Evolutionary conservation across 2,329 filamentous ascomycete species (phyloP).

Genomic region (Penicillium sp.): DNA sequence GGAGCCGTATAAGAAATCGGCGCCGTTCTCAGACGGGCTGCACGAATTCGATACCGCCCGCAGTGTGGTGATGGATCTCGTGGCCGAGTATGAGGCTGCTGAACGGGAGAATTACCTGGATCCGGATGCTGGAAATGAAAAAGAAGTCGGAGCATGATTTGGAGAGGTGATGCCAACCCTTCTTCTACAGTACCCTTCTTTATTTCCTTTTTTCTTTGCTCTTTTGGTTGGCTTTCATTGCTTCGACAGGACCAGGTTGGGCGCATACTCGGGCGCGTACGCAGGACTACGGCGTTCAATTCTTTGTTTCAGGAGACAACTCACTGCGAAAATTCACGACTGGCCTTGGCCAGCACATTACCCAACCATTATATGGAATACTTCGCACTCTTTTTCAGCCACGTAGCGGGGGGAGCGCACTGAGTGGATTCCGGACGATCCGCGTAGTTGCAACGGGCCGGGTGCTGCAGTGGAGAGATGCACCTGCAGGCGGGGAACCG

Average conservation of each 20-base stretch:
- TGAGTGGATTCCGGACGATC: conserved; percentile 11
- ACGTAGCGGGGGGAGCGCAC: conserved; percentile 12
- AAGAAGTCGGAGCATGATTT: conserved; percentile 25
- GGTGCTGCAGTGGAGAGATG: conserved; percentile 10
- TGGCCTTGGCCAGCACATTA: conserved; percentile 3
- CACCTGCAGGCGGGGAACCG: conserved; percentile 4
- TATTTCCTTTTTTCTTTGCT: conserved; percentile 5
- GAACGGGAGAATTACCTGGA: conserved; percentile 86
- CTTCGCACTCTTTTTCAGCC: conserved; percentile 4
- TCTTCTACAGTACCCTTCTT: too few species aligned
- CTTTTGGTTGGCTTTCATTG: conserved; percentile 3
- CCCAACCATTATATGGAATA: too few species aligned
- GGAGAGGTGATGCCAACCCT: too few species aligned
- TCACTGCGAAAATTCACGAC: background rate
- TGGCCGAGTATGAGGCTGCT: conserved; percentile 91
- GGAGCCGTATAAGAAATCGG: conserved; percentile 92
- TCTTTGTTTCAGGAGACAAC: conserved; percentile 3
- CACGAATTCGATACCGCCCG: conserved; percentile 93
- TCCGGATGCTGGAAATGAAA: conserved; percentile 54
- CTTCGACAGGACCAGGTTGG: conserved; percentile 17
- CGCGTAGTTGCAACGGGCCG: conserved; percentile 11
- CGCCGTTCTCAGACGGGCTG: conserved; percentile 84
- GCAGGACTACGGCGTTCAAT: conserved; percentile 14
- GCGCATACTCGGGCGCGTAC: conserved; percentile 19
- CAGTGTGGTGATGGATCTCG: conserved; percentile 83